These are phyloP conservation scores for Uncinocarpus reesii DNA, from an alignment of 2,329 filamentous ascomycete species.

Conservation along the genomic window DNA sequence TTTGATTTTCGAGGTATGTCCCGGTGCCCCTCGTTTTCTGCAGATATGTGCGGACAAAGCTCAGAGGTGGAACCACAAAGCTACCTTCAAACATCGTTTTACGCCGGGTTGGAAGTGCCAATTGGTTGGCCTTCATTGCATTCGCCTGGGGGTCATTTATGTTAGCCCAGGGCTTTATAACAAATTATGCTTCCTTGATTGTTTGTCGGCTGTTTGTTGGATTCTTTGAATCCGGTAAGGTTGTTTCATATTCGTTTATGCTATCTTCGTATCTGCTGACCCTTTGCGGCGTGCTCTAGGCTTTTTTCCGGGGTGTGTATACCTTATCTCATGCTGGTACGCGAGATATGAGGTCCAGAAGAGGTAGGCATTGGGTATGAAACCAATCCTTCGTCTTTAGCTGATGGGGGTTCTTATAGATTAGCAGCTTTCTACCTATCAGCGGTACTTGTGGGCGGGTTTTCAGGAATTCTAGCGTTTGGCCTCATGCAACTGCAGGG, in stretches of 20 bases:
- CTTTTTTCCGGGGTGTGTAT: conserved; percentile 39
- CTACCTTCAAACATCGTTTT: conserved; percentile 16
- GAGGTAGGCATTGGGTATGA: conserved; percentile 41
- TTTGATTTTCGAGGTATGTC: conserved; percentile 18
- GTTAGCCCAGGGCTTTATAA: conserved; percentile 14
- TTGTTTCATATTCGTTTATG: neutral
- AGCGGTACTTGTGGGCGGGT: conserved; percentile 12
- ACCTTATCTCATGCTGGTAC: conserved; percentile 38
- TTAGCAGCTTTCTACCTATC: conserved; percentile 13
- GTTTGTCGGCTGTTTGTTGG: conserved; percentile 37
- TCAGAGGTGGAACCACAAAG: neutral
- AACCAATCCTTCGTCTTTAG: neutral
- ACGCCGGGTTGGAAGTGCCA: conserved; percentile 15
- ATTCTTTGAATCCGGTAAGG: conserved; percentile 35
- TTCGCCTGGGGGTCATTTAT: conserved; percentile 16
- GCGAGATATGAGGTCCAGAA: conserved; percentile 56
- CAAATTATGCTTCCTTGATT: conserved; percentile 30
- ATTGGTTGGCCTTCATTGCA: conserved; percentile 15
- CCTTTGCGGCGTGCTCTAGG: conserved; percentile 17
- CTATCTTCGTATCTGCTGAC: conserved; percentile 21
- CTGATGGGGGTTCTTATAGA: conserved; percentile 1
- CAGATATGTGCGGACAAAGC: neutral
- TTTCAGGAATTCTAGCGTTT: conserved; percentile 28
- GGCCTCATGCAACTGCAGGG: conserved; percentile 26
- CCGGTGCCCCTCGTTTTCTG: neutral